phyloP scores from a whole-genome alignment of 306 rosid species.

The Aeschynomene evenia region DNA sequence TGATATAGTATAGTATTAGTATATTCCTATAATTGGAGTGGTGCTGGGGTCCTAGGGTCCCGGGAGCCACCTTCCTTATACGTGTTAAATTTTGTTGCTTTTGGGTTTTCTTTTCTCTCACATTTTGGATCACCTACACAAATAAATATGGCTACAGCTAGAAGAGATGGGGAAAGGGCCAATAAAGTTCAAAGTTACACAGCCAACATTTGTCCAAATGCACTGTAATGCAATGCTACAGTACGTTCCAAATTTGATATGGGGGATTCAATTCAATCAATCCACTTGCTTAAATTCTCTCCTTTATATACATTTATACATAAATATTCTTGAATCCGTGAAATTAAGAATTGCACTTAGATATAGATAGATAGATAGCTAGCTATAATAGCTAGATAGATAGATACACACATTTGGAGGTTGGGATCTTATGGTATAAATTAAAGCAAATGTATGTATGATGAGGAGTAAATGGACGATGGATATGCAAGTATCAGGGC shows the following conservation, averaged over 20 bases:
- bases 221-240: conserved; percentile 36
- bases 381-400: conserved; percentile 31
- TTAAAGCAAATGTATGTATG: conserved; percentile 15
- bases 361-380: conserved; percentile 15
- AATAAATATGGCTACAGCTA: background rate
- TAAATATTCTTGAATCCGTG: conserved; percentile 24
- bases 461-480: conserved; percentile 45
- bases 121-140: conserved; percentile 1
- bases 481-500: background rate
- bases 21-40: background rate
- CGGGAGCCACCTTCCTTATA: conserved; percentile 2
- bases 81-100: background rate
- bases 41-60: conserved; percentile 25
- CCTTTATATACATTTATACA: no score
- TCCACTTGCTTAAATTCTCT: conserved; percentile 31
- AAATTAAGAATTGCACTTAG: conserved; percentile 41
- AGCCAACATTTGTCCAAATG: background rate
- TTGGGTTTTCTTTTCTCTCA: conserved; percentile 4
- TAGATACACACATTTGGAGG: conserved; percentile 56
- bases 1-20: no score
- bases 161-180: background rate
- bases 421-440: conserved; percentile 28
- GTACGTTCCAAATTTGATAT: no score
- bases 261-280: conserved; percentile 12
- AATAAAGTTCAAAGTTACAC: conserved; percentile 9